Percentiles rank a stretch among this genome's conserved stretches.
Conservation (phyloP, 805 yeast genomes). For the Yamadazyma insecticola region DNA sequence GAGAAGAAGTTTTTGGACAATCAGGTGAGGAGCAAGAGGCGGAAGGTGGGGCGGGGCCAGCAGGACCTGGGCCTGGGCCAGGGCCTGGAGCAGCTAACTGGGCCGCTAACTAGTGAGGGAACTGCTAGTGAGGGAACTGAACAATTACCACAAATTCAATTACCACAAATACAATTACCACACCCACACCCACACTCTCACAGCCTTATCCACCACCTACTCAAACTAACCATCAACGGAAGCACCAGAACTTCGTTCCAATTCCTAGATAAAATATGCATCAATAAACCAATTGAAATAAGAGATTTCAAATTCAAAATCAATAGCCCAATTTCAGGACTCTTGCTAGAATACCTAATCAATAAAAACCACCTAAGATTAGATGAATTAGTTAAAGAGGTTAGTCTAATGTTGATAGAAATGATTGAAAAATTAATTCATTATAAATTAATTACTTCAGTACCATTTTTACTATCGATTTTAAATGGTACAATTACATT, state of each 20-base stretch:
- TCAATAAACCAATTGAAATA: conserved; percentile 16
- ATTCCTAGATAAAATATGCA: conserved; percentile 27
- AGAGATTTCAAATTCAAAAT: conserved; percentile 17
- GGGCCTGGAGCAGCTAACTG: no score
- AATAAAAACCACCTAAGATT: conserved; percentile 42
- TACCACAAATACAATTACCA: no score
- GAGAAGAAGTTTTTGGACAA: conserved; percentile 38
- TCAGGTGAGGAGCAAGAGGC: conserved; percentile 32
- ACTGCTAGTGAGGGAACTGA: no score
- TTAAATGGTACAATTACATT: conserved; percentile 53
- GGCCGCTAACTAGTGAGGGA: no score
- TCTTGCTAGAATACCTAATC: conserved; percentile 41
- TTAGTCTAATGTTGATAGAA: conserved; percentile 20
- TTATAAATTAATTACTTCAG: conserved; percentile 19
- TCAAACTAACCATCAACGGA: conserved; percentile 33
- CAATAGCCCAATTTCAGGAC: conserved; percentile 28
- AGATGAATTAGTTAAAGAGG: conserved; percentile 44
- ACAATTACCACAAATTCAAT: no score
- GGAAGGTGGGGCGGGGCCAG: no score
- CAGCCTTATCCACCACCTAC: conserved; percentile 34
- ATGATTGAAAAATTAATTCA: conserved; percentile 25
- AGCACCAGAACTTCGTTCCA: conserved; percentile 25
- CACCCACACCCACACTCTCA: conserved; percentile 30
- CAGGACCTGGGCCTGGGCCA: no score
- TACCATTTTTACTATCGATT: conserved; percentile 60